Evolutionary conservation across 176 grass and related monocot species (phyloP).

Genomic region (Thalia dealbata): DNA sequence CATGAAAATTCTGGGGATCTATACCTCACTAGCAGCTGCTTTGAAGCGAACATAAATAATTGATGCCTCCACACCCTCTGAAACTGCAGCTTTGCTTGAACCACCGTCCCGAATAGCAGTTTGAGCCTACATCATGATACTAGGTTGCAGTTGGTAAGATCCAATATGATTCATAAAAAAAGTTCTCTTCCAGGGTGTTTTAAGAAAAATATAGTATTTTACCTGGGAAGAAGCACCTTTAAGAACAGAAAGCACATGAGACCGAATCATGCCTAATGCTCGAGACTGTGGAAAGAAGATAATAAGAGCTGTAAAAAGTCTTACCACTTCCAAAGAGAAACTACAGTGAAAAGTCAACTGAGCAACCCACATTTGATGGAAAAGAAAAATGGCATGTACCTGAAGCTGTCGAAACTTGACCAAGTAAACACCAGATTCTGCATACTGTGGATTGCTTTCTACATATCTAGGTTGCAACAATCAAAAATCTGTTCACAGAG

Average conservation of each 20-base stretch:
- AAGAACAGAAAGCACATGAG: conserved; percentile 89
- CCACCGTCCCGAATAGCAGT: conserved; percentile 63
- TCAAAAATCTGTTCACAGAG: not conserved
- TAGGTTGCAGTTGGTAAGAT: not conserved
- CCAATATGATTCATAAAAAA: conserved; percentile 12
- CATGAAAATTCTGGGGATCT: not conserved
- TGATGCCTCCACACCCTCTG: conserved; percentile 86
- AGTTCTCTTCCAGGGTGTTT: conserved; percentile 12
- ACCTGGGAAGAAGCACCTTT: conserved; percentile 93
- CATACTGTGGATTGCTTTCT: conserved; percentile 93
- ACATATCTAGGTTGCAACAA: conserved; percentile 55
- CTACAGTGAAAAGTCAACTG: not conserved
- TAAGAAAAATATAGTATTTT: conserved; percentile 22
- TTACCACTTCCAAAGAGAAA: not conserved
- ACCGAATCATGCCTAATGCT: conserved; percentile 87
- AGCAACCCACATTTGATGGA: not conserved
- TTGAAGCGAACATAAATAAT: conserved; percentile 99
- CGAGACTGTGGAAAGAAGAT: conserved; percentile 49
- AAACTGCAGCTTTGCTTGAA: conserved; percentile 56
- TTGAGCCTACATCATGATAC: conserved; percentile 56
- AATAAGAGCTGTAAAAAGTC: conserved; percentile 7
- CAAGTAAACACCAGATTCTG: conserved; percentile 95
- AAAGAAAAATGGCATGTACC: conserved; percentile 19
- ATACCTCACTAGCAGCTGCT: conserved; percentile 90
- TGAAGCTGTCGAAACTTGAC: conserved; percentile 96